These are phyloP conservation scores for Hansenula lynferdii DNA, from an alignment of 1,139 yeast genomes.

Conservation along the genomic window DNA sequence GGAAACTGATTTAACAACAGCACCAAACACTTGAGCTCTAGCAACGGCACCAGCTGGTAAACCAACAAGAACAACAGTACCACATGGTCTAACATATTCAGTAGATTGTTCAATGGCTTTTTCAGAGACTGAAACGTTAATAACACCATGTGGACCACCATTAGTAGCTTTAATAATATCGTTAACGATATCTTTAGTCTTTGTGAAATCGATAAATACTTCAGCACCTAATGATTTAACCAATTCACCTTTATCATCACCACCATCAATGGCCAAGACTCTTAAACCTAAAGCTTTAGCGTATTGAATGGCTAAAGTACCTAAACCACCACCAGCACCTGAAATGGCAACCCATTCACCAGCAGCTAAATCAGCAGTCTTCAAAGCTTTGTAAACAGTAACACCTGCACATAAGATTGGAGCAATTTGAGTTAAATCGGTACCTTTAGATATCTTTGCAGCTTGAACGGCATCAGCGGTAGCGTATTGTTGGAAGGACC, in stretches of 20 bases:
- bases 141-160: conserved; percentile 63
- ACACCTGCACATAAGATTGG: conserved; percentile 69
- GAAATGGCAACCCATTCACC: conserved; percentile 64
- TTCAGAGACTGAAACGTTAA: conserved; percentile 59
- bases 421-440: conserved; percentile 53
- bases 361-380: conserved; percentile 49
- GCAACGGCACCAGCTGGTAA: conserved; percentile 59
- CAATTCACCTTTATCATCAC: conserved; percentile 50
- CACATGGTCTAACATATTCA: conserved; percentile 52
- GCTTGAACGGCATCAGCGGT: conserved; percentile 67
- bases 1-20: conserved; percentile 51
- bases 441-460: conserved; percentile 51
- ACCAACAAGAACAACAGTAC: conserved; percentile 61
- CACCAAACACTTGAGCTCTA: conserved; percentile 47
- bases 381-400: conserved; percentile 64
- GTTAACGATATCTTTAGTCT: conserved; percentile 43
- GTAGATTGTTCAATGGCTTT: conserved; percentile 51
- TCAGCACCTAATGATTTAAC: conserved; percentile 54
- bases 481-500: conserved; percentile 64
- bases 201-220: conserved; percentile 48
- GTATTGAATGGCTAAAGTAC: conserved; percentile 60
- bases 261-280: conserved; percentile 60
- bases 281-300: conserved; percentile 63
- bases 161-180: conserved; percentile 45
- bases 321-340: conserved; percentile 69